Percentiles rank a stretch among this genome's conserved stretches.
Conservation (phyloP, 139 green algal genomes). For the Desmodesmus armatus region DNA sequence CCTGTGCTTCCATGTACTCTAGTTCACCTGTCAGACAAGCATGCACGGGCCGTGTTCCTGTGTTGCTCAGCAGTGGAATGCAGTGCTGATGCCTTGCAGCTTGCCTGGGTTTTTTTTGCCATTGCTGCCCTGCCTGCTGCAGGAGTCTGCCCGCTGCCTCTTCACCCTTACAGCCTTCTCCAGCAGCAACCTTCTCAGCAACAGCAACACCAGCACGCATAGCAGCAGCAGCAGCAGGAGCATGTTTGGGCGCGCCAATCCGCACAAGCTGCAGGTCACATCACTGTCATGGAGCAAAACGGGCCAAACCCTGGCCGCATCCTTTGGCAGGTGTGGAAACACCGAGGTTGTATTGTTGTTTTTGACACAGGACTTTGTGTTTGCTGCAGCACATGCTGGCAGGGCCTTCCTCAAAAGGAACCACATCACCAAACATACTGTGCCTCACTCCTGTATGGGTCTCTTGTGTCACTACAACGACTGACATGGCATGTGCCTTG, state of each 20-base stretch:
- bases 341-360: not conserved
- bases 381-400: not conserved
- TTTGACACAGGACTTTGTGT: not conserved
- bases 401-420: too few species aligned
- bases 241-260: not conserved
- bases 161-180: slow-evolving; percentile 16
- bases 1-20: too few species aligned
- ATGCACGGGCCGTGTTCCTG: too few species aligned
- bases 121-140: too few species aligned
- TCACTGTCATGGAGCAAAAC: slow-evolving; percentile 69
- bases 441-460: not conserved
- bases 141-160: not conserved
- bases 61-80: not conserved
- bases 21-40: too few species aligned
- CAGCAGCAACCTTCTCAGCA: too few species aligned
- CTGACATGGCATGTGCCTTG: not conserved
- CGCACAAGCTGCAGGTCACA: slow-evolving; percentile 60
- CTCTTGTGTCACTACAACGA: not conserved
- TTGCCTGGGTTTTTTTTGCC: too few species aligned
- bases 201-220: too few species aligned
- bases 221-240: too few species aligned
- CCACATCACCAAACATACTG: too few species aligned
- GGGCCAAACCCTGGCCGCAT: slow-evolving; percentile 66
- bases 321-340: slow-evolving; percentile 60
- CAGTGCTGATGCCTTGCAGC: too few species aligned